Evolutionary conservation across 2,329 filamentous ascomycete genomes (phyloP).

Genomic region (Microthyrium microscopicum): DNA sequence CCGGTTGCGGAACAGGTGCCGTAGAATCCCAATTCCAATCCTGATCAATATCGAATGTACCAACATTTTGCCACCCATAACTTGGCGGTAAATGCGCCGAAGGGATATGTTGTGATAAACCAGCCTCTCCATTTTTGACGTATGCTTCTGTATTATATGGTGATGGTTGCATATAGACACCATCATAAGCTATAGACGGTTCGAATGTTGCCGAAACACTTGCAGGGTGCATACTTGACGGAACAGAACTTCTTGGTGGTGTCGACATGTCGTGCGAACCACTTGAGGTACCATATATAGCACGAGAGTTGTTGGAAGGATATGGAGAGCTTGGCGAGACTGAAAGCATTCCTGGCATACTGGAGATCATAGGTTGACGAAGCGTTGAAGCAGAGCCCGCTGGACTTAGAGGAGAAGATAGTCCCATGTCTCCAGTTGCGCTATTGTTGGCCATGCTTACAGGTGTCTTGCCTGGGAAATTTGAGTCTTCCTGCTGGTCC

Average conservation of each 20-base stretch:
- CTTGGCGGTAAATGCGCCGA: slow-evolving; percentile 16
- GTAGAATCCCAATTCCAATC: slow-evolving; percentile 26
- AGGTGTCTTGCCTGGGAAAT: background rate
- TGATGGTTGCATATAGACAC: slow-evolving; percentile 21
- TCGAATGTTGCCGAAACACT: slow-evolving; percentile 11
- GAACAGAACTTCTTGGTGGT: too few relatives aligned
- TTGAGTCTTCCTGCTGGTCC: background rate
- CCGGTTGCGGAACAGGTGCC: too few relatives aligned
- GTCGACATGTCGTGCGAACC: too few relatives aligned
- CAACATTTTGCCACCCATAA: slow-evolving; percentile 16
- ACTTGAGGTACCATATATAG: too few relatives aligned
- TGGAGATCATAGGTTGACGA: too few relatives aligned
- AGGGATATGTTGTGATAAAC: slow-evolving; percentile 15
- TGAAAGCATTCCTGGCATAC: slow-evolving; percentile 8
- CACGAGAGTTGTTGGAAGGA: too few relatives aligned
- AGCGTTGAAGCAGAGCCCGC: slow-evolving; percentile 9
- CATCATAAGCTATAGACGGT: slow-evolving; percentile 19
- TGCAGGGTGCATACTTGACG: too few relatives aligned
- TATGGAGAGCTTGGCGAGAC: too few relatives aligned
- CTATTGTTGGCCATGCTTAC: slow-evolving; percentile 10
- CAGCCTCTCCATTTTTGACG: slow-evolving; percentile 17
- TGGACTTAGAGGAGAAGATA: slow-evolving; percentile 1
- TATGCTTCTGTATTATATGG: slow-evolving; percentile 8
- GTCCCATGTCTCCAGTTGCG: slow-evolving; percentile 1
- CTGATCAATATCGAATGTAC: slow-evolving; percentile 19